A percentile compares a stretch with the other conserved stretches of the same genome.
Conservation (phyloP, 2,329 filamentous ascomycete genomes). For the Neonectria sp. region DNA sequence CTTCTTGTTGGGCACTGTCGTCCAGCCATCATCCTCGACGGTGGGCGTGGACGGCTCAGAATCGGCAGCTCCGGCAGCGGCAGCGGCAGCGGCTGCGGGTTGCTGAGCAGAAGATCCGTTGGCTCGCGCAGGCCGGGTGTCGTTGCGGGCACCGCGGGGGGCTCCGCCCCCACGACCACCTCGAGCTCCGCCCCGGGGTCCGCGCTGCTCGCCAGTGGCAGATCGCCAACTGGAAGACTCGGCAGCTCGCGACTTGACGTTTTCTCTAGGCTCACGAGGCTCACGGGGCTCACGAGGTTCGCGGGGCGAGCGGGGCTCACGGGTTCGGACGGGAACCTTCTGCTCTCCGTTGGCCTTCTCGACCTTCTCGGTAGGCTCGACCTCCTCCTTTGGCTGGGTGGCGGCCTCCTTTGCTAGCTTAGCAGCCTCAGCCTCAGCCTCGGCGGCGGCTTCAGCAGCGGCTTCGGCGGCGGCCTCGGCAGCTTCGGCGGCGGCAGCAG, state of each 20-base stretch:
- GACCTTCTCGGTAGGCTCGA: constrained; percentile 38
- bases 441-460: constrained; percentile 48
- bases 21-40: constrained; percentile 75
- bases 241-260: constrained; percentile 67
- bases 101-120: constrained; percentile 63
- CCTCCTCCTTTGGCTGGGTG: constrained; percentile 40
- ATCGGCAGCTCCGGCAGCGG: constrained; percentile 39
- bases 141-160: constrained; percentile 60
- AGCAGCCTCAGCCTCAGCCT: constrained; percentile 46
- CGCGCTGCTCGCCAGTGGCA: constrained; percentile 63
- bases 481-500: constrained; percentile 45
- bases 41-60: constrained; percentile 55
- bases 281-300: constrained; percentile 55
- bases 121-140: constrained; percentile 62
- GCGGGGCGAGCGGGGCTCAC: constrained; percentile 60
- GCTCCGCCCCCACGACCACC: constrained; percentile 60
- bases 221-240: constrained; percentile 75
- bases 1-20: constrained; percentile 64
- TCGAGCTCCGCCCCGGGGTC: constrained; percentile 63
- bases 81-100: constrained; percentile 46
- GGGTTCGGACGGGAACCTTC: constrained; percentile 60
- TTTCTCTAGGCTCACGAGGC: constrained; percentile 55
- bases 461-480: constrained; percentile 51
- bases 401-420: constrained; percentile 49
- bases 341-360: constrained; percentile 60